Base-by-base conservation (phyloP, 2,329 filamentous ascomycete species). In the Dactylella cylindrospora region DNA sequence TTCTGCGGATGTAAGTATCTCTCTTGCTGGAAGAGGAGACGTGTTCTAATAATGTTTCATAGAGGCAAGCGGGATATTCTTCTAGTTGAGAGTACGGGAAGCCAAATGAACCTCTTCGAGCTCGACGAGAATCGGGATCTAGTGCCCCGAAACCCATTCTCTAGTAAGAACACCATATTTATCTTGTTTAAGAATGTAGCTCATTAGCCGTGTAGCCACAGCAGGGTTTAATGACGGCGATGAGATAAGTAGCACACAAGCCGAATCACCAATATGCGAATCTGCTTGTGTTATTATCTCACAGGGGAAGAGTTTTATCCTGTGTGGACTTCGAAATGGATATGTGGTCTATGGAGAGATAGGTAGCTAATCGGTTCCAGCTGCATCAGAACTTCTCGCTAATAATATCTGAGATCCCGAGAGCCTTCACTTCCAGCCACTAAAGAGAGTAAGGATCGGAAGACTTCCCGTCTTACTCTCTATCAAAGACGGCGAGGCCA, bases 311-410 rank as follows among this genome's bases (percentile, higher is more conserved):
- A 53, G 64, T 3, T 67, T 57, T 33, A 29, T 77, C 9, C 70
- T 78, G 9, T 78, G 76, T 65, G 76, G 76, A 8, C 70, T 78
- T 39, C 73, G 76, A 29, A 74, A 74, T 65, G 76, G 76, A 28
- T 71, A 71, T 44, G 65, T 78, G 35, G 67, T 76, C 13, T 70
- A 51, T 31, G 44, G 44, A 9, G 50, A 55, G 32, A 39, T 51
- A 44, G 59, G 59, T 64, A 33, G 9, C 8, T 9, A 9, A 13
- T 9, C 8, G 28, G 13, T 9, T 31, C 9, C 13, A 31, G 13
- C 8, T 31, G 13, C 28, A 31, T 13, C 28, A 8, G 15, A 17
- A 46, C 17, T 12, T 36, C 9, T 23, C 6, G n/a, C 5, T 17
- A 23, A 22, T 22, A 12, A 23, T 12, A 7, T 29, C 25, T 50